phyloP scores from a whole-genome alignment of 2,329 filamentous ascomycete genomes.

The Trichoderma sp. region DNA sequence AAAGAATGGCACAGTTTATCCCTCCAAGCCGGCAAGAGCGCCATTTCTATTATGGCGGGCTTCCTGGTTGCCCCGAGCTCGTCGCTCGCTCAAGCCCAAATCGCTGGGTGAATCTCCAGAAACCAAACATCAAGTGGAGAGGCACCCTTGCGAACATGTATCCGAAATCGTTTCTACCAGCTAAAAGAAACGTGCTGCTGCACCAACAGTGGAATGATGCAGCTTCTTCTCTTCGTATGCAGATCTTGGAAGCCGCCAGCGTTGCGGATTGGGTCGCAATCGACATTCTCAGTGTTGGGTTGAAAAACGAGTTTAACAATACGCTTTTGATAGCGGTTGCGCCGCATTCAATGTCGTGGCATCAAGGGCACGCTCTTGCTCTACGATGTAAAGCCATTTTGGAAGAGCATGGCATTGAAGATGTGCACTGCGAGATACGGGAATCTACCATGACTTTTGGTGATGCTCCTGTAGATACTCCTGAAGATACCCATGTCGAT shows the following conservation, averaged over 20 bases:
- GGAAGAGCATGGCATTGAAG: neutral
- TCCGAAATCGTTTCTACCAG: neutral
- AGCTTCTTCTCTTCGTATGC: neutral
- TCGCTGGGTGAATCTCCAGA: neutral
- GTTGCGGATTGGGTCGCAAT: neutral
- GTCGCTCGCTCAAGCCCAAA: neutral
- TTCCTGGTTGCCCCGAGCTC: neutral
- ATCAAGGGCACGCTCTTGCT: neutral
- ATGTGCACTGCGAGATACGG: conserved; percentile 12
- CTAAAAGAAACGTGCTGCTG: neutral
- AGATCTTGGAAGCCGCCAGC: neutral
- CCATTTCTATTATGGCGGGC: neutral
- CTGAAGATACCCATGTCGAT: no score
- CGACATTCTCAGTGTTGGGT: neutral
- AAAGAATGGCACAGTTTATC: neutral
- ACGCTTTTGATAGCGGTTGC: neutral
- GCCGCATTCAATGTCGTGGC: neutral
- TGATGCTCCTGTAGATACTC: neutral
- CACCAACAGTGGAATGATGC: neutral
- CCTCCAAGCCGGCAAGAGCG: neutral
- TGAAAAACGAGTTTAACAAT: neutral
- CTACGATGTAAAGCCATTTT: neutral
- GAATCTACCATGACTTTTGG: neutral
- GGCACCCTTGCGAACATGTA: neutral
- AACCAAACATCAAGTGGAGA: neutral